phyloP scores from a whole-genome alignment of 192 early-diverging fungal genomes.

The Backusella westeae region DNA sequence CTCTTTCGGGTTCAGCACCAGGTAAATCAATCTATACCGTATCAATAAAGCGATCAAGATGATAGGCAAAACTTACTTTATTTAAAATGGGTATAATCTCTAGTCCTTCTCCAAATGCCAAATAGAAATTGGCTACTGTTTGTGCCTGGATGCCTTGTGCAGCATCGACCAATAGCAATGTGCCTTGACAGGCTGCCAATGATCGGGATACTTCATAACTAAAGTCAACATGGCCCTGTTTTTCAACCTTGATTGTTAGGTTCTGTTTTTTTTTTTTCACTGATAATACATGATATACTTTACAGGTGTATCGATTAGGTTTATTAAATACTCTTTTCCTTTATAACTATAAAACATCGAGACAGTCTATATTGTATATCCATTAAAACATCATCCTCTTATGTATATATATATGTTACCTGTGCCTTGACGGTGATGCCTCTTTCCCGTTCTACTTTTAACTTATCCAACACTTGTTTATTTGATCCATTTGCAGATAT shows the following conservation, averaged over 20 bases:
- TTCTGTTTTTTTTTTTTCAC: not conserved
- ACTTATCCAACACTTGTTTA: slow-evolving; percentile 94
- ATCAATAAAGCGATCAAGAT: not conserved
- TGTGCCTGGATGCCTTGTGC: slow-evolving; percentile 97
- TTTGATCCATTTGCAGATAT: slow-evolving; percentile 69
- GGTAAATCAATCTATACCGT: slow-evolving; percentile 79
- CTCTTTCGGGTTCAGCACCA: slow-evolving; percentile 77
- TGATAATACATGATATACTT: not conserved
- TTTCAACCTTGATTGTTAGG: not conserved
- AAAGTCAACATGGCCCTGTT: slow-evolving; percentile 85
- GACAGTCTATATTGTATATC: slow-evolving; percentile 52
- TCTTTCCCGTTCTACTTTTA: slow-evolving; percentile 92
- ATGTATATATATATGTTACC: slow-evolving; percentile 31
- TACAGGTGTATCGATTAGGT: slow-evolving; percentile 95
- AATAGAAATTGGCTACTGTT: slow-evolving; percentile 95
- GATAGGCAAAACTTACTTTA: slow-evolving; percentile 49
- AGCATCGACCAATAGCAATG: slow-evolving; percentile 90
- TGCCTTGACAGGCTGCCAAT: slow-evolving; percentile 91
- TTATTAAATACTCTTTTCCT: slow-evolving; percentile 82
- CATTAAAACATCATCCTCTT: not conserved
- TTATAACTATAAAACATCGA: slow-evolving; percentile 92
- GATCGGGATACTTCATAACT: slow-evolving; percentile 95
- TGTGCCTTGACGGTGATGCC: slow-evolving; percentile 99
- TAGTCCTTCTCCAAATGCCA: slow-evolving; percentile 88
- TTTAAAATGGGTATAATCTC: slow-evolving; percentile 89